Evolutionary conservation across 1,139 yeast genomes (phyloP), one percentile per base, ranked within the genome.

Genomic region (Suhomyces anneliseae): DNA sequence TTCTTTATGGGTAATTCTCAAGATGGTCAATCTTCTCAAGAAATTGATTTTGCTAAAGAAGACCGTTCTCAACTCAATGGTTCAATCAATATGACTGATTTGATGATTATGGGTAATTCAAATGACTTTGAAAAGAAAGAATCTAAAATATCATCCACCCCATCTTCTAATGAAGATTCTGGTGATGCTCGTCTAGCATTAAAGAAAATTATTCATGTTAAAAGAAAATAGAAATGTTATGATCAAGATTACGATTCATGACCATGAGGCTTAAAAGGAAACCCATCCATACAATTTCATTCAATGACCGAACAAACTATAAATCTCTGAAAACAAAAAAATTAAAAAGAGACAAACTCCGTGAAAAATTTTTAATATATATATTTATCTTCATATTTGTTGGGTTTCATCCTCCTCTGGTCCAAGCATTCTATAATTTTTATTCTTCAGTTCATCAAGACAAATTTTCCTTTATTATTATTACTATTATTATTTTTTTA

Each of bases 111-210:
- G 37, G 52, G 54, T 15, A 38, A 41, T 19, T 27, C 43, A n/a
- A 41, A 35, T 33, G 44, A 27, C 12, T 35, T 36, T 32, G 47
- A 40, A 11, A 24, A 42, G 12, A 41, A 45, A 27, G 14, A 27
- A 3, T 34, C 43, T 5, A 39, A 14, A 19, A 36, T 36, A 15
- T 36, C 40, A 15, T 36, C 44, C n/a, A 39, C 40, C 29, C 26
- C 48, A 34, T 36, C 45, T 15, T 39, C 54, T 24, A 48, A 48
- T 27, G 72, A 65, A 14, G 76, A 72, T 51, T 63, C 70, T 35
- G 72, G 73, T 8, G 78, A 72, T 59, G 78, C 78, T 34, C 60
- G 76, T 45, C 59, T 66, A 35, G 78, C 77, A 7, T 67, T 72
- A 53, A 71, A 71, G 60, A 71, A 65, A 52, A 68, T 72, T 38